Evolutionary conservation across 2,329 filamentous ascomycete genomes (phyloP).

Genomic region (Mollisiaceae sp.): DNA sequence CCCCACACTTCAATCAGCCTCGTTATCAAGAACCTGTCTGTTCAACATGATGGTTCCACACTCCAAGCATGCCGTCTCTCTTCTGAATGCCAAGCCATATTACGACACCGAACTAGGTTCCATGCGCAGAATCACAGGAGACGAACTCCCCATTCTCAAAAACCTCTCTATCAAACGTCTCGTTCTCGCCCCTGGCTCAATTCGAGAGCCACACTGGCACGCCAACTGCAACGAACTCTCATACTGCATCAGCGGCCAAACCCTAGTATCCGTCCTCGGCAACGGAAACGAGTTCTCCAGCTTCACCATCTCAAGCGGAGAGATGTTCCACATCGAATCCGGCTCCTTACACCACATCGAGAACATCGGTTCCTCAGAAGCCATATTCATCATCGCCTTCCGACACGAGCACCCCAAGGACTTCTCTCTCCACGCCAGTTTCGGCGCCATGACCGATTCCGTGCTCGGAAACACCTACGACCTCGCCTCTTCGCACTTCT

Average conservation of each 20-base stretch:
- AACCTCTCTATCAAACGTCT: background rate
- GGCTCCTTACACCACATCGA: background rate
- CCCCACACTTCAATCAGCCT: background rate
- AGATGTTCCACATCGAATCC: slow-evolving; percentile 3
- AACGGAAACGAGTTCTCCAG: slow-evolving; percentile 1
- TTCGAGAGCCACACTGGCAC: slow-evolving; percentile 6
- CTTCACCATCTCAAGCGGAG: background rate
- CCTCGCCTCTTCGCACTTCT: background rate
- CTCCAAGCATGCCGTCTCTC: background rate
- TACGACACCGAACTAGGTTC: background rate
- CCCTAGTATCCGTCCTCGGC: background rate
- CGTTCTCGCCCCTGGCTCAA: background rate
- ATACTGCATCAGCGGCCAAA: background rate
- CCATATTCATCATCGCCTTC: background rate
- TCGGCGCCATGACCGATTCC: background rate
- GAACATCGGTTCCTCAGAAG: background rate
- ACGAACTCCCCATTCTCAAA: background rate
- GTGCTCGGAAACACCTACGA: slow-evolving; percentile 5
- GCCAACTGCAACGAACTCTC: slow-evolving; percentile 1
- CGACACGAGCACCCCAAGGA: background rate
- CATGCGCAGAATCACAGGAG: background rate
- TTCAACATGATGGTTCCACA: background rate
- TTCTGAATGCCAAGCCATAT: background rate
- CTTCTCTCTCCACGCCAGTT: slow-evolving; percentile 1
- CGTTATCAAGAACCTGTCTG: background rate